Base-by-base conservation (phyloP, 306 rosid species). In the Vigna hirtella region DNA sequence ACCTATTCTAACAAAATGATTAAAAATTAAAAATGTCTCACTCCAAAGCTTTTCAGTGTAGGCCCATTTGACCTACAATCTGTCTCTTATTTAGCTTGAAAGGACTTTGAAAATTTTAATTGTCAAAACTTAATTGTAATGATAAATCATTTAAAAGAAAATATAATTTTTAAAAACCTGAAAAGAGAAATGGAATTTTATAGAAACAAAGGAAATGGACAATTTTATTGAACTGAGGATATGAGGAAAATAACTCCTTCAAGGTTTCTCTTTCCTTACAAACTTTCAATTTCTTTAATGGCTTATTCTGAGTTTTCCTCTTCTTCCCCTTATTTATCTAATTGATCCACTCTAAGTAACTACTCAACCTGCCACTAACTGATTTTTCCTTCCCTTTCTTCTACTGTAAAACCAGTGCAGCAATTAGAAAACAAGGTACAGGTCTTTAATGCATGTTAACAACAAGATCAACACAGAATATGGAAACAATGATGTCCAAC, bases 401-500 rank as follows among this genome's bases (percentile, higher is more conserved):
- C 59, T 28, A 61, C 48, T 28, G 70, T 64, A 64, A 52, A n/a
- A 71, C 49, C 34, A 34, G 53, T 18, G 14, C 62, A 50, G 51
- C 17, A 52, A 11, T 7, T 30, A 52, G 32, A 34, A 71, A 12
- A 53, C 14, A 17, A 10, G 32, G 12, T 17, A 51, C 59, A 52
- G 12, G 7, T 10, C 32, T 51, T 70, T 2, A n/a, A 28, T 28
- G 65, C 76, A 70, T 50, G 38, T n/a, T 30, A 70, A 5, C 58
- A 50, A 51, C 17, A 6, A 48, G 30, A 70, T 42, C 45, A 13
- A 20, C 12, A 24, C 52, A 13, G 38, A 7, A 34, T 34, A 75
- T 30, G 51, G 63, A 11, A 75, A 45, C 36, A 75, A 62, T 7
- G 72, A 49, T 32, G 79, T 15, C 79, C 72, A 18, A 51, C 51